Base-by-base conservation (phyloP, 345 rosid species). In the Citrus sp. region DNA sequence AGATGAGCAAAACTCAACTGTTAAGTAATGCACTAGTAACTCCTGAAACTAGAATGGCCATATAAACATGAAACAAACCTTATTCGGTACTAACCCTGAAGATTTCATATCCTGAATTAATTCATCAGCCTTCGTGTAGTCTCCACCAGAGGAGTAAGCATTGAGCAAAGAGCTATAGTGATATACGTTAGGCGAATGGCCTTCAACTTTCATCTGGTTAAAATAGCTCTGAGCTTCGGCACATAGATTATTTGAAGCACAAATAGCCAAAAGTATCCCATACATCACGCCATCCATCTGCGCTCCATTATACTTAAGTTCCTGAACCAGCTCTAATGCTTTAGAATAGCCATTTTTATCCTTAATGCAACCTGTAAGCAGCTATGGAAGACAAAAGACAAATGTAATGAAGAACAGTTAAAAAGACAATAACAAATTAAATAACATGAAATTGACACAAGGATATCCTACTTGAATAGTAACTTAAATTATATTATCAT, bases 121-220 rank as follows among this genome's bases (percentile, higher is more conserved):
- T 82, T 87, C 88, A 70, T 93, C 96, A 62, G 98, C 97, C 89
- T 89, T 92, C 87, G 85, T 83, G 80, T 90, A 92, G 81, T 91
- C 77, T 72, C 99, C 98, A 74, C 73, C 83, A 55, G 83, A 85
- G 65, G 99, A 85, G 78, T 91, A 93, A 76, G 99, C 92, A 88
- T 95, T 93, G 73, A 95, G 90, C 71, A 95, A 90, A 78, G 96
- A 88, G 82, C 98, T 90, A 84, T 91, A 93, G 79, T 95, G 98
- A 85, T 87, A 95, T 55, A 87, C 35, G 84, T 95, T 95, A 62
- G 91, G 94, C 0, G 70, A 77, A 80, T 86, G 90, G 35, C 99
- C 98, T 78, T 90, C 94, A 82, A 59, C 87, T 85, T 82, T 91
- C 99, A 95, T 93, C 85, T 88, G 90, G 85, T 87, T 80, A 73